A percentile compares a stretch with the other conserved stretches of the same genome.
phyloP scores from a whole-genome alignment of 148 eudicot species.

The Salicornia ramosissima region DNA sequence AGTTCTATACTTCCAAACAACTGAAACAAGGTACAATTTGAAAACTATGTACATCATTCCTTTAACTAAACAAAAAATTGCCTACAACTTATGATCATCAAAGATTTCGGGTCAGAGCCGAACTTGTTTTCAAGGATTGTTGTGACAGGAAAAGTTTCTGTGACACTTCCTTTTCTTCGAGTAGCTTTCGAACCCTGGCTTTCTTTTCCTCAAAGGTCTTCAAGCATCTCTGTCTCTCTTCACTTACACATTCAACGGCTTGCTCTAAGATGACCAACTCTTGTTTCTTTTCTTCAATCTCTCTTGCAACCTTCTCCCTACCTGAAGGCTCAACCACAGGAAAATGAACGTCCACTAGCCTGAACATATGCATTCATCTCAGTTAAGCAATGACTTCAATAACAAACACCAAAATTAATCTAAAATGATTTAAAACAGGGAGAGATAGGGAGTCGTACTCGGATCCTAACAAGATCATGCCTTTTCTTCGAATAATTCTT shows the following conservation, averaged over 20 bases:
- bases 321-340: slow-evolving; percentile 6
- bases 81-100: not conserved
- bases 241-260: not conserved
- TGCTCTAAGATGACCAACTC: slow-evolving; percentile 1
- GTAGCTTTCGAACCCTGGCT: slow-evolving; percentile 4
- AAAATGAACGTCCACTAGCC: slow-evolving; percentile 21
- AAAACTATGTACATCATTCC: slow-evolving; percentile 3
- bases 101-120: not conserved
- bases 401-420: not conserved
- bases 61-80: not conserved
- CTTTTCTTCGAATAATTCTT: slow-evolving; percentile 47
- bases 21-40: no score
- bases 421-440: not conserved
- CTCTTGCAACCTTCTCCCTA: not conserved
- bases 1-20: no score
- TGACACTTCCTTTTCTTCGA: slow-evolving; percentile 9
- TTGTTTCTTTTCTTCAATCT: slow-evolving; percentile 11
- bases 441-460: slow-evolving; percentile 27
- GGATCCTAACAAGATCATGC: slow-evolving; percentile 40
- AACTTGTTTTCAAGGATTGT: not conserved
- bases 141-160: slow-evolving; percentile 9
- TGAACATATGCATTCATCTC: slow-evolving; percentile 8
- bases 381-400: not conserved
- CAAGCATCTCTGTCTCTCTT: not conserved
- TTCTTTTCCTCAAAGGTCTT: slow-evolving; percentile 9